A percentile compares a stretch with the other conserved stretches of the same genome.
Evolutionary conservation across 805 yeast species (phyloP).

Genomic region (Metschnikowia borealis): DNA sequence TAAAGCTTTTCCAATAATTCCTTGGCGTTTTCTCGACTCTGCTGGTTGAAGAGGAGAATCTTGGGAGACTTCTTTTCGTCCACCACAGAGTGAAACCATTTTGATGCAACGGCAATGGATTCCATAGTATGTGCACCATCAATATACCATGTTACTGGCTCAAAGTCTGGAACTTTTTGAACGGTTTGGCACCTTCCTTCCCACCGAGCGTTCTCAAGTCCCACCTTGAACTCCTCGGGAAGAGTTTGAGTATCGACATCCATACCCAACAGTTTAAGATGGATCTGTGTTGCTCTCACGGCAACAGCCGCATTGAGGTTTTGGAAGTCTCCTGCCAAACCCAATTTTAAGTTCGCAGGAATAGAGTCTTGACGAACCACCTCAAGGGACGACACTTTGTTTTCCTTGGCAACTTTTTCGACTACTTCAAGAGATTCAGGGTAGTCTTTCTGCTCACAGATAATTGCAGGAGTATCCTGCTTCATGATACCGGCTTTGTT

Average conservation of each 20-base stretch:
- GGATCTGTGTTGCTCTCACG: conserved; percentile 59
- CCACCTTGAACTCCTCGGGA: conserved; percentile 50
- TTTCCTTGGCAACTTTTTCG: conserved; percentile 65
- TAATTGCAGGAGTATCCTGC: conserved; percentile 59
- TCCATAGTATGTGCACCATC: conserved; percentile 98
- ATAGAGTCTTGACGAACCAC: conserved; percentile 48
- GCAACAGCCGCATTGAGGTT: conserved; percentile 85
- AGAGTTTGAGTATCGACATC: conserved; percentile 24
- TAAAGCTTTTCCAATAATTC: conserved; percentile 56
- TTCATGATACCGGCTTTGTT: conserved; percentile 94
- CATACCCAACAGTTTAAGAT: conserved; percentile 50
- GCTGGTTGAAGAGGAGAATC: conserved; percentile 86
- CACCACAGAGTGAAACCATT: conserved; percentile 57
- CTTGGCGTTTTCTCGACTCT: conserved; percentile 75
- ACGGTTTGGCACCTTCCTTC: conserved; percentile 93
- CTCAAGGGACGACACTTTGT: conserved; percentile 39
- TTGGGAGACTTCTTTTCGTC: conserved; percentile 21
- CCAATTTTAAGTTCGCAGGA: conserved; percentile 47
- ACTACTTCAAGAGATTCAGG: conserved; percentile 55
- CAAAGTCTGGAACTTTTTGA: conserved; percentile 36
- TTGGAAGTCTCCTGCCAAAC: conserved; percentile 85
- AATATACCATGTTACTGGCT: conserved; percentile 64
- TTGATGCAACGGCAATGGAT: conserved; percentile 74
- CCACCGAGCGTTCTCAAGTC: conserved; percentile 72
- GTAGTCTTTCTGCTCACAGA: conserved; percentile 50